These are phyloP conservation scores for Balamuthia mandrillaris DNA, from an alignment of 208 protist genomes.

Conservation along the genomic window DNA sequence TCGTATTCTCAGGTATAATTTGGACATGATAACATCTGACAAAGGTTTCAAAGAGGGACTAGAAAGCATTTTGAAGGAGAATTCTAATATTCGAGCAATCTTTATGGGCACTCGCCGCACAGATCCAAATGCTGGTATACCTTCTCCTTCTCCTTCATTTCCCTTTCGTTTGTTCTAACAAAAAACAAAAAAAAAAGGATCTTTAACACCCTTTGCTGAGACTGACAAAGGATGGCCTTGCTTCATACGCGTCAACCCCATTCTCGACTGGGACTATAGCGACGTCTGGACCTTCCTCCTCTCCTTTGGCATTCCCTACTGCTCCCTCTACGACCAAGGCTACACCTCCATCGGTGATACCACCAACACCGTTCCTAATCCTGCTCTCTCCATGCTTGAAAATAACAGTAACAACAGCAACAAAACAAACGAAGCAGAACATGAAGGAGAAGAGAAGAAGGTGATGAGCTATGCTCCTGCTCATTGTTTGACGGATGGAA, in stretches of 20 bases:
- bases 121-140: constrained; percentile 45
- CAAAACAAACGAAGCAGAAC: too few relatives aligned
- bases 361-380: constrained; percentile 51
- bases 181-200: neutral
- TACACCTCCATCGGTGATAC: constrained; percentile 51
- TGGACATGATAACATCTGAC: neutral
- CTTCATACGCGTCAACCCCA: constrained; percentile 59
- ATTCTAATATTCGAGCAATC: constrained; percentile 38
- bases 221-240: constrained; percentile 48
- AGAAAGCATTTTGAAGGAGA: neutral
- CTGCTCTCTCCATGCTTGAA: constrained; percentile 28
- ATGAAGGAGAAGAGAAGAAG: too few relatives aligned
- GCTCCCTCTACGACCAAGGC: constrained; percentile 48
- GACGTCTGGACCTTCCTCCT: constrained; percentile 52
- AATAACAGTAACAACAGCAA: too few relatives aligned
- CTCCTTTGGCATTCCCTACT: constrained; percentile 45
- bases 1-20: too few relatives aligned
- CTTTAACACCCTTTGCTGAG: neutral
- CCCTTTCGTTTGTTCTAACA: neutral
- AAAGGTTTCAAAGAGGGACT: constrained; percentile 23
- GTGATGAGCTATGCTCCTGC: too few relatives aligned
- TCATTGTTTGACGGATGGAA: too few relatives aligned
- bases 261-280: constrained; percentile 55
- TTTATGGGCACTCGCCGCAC: constrained; percentile 47
- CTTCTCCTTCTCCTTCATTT: neutral